Evolutionary conservation across 768 basidiomycete genomes (phyloP), one percentile per base, ranked within the genome.

Genomic region (Russula vinacea): DNA sequence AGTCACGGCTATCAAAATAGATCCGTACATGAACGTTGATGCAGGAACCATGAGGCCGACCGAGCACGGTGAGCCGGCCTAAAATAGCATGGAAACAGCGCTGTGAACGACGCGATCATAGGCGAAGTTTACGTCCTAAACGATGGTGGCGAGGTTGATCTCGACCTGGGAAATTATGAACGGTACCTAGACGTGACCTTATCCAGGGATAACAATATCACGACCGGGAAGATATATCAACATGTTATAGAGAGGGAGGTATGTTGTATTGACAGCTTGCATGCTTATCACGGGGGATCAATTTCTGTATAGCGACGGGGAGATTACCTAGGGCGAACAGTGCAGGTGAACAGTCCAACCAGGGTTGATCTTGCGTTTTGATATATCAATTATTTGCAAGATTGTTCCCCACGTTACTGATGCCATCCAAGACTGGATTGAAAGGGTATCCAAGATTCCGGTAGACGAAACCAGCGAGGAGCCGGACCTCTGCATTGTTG

Each of bases 1-100:
- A 78, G 96, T 98, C 70, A 99, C 96, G 8, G 92, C 96, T 11
- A 98, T 99, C 82, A 99, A 99, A 79, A 98, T 99, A 71, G 96
- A 99, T 74, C 96, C 96, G 16, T 99, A 99, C 71, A 98, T 99
- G 96, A 99, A 99, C 78, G 98, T 99, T 71, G 96, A 99, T 81
- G 96, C 96, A 26, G 96, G 96, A 40, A 98, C 96, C 22, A 99
- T 99, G 96, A 83, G 93, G 56, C 96, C 96, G 17, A 96, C 94
- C 17, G 96, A 99, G 76, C 96, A 99, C 74, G 96, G 95, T 92
- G 74, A 81, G 87, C 29, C 22, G 44, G 39, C 58, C 49, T 45
- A 47, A 39, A n/a, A 32, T 62, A 19, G 17, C 45, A 51, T 56
- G 39, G n/a, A 29, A 35, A 56, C 39, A 57, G 9, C 64, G 45